These are phyloP conservation scores for Talaromyces liani DNA, from an alignment of 495 filamentous ascomycete genomes.

Conservation along the genomic window DNA sequence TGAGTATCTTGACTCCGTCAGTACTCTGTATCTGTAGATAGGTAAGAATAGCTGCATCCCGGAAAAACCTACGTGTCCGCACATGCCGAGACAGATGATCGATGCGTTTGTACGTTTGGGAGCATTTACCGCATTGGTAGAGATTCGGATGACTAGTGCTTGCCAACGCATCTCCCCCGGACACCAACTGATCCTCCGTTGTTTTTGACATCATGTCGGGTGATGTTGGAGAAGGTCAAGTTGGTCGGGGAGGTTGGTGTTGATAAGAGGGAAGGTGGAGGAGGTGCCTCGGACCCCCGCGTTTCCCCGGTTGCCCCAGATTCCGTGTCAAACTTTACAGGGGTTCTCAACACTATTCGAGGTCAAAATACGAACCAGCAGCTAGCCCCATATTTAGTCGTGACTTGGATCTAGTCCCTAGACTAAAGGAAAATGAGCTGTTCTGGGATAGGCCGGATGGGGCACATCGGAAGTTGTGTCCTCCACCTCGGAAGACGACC, in stretches of 20 bases:
- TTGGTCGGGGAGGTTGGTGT: neutral
- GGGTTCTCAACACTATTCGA: too few relatives aligned
- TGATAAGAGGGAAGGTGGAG: neutral
- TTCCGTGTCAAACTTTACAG: neutral
- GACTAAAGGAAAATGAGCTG: neutral
- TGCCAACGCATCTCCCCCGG: neutral
- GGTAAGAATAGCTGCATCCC: neutral
- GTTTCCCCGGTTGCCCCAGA: neutral
- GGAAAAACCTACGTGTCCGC: slow-evolving; percentile 31
- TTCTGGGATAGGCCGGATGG: neutral
- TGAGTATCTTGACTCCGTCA: slow-evolving; percentile 32
- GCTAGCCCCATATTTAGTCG: neutral
- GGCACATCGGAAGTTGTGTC: neutral
- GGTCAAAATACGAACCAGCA: neutral
- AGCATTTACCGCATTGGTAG: slow-evolving; percentile 45
- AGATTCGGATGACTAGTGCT: neutral
- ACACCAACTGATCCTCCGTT: neutral
- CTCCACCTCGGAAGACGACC: neutral
- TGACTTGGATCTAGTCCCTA: neutral
- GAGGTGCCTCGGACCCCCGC: neutral
- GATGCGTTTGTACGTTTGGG: slow-evolving; percentile 45
- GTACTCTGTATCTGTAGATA: neutral
- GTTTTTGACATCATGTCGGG: neutral
- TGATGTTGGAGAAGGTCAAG: neutral
- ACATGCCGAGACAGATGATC: slow-evolving; percentile 53